Base-by-base conservation (phyloP, 2,329 filamentous ascomycete species). In the Fusarium aywerte region DNA sequence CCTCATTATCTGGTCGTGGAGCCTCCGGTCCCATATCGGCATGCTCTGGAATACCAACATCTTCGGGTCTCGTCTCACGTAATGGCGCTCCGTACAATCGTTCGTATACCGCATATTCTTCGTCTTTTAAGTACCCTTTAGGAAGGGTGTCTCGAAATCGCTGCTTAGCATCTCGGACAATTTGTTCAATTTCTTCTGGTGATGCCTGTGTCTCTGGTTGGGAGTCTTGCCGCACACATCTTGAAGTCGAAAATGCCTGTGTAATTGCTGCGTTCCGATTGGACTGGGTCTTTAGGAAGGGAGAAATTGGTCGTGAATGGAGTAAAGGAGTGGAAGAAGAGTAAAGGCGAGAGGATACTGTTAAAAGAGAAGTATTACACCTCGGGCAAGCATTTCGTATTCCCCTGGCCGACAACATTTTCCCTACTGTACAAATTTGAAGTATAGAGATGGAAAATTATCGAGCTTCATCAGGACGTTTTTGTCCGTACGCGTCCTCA, bases 51-150 rank as follows among this genome's bases (percentile, higher is more conserved):
- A 81, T 84, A 25, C 79, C 87, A 5, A 88, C 82, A 76, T 90
- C 87, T 58, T 89, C 88, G 2, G 85, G 83, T 9, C 74, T 77
- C 3, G 87, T 90, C 51, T 86, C 83, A 39, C 89, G 84, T 63
- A 92, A 76, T 3, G 93, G 92, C 32, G 89, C 83, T 2, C 94
- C 95, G 76, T 96, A 97, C 16, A 97, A 80, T 66, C 93, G 85
- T 74, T 91, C 88, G 77, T 97, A 97, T 1, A 97, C 80, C 45
- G 80, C 81, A 72, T 90, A 89, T 76, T 97, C 93, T 52, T 90
- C 86, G 1, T 84, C 82, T 32, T 83, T 88, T 50, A 97, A 78
- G 70, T 92, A 87, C 32, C 85, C 89, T 31, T 88, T 86, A 0
- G 94, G 94, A 23, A 97, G 78, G 0, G 85, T 89, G 73, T 96